A percentile compares a stretch with the other conserved stretches of the same genome.
phyloP scores from a whole-genome alignment of 2,329 filamentous ascomycete species.

The Paraphoma sp. region DNA sequence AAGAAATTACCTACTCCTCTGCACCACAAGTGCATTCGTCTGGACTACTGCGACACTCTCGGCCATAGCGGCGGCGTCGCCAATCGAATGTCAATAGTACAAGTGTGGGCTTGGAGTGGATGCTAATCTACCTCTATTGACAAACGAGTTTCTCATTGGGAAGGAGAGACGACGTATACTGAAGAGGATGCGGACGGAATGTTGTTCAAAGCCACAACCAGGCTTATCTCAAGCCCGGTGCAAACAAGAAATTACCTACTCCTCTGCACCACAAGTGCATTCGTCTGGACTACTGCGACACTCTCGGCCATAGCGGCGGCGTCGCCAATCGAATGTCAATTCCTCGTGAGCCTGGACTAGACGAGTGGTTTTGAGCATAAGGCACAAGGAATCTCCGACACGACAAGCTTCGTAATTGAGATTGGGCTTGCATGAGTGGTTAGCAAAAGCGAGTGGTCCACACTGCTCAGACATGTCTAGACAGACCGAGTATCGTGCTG shows the following conservation, averaged over 20 bases:
- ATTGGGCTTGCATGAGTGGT: not conserved
- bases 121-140: constrained; percentile 37
- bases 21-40: not conserved
- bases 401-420: not conserved
- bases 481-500: not conserved
- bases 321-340: not conserved
- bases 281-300: not conserved
- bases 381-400: not conserved
- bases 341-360: not conserved
- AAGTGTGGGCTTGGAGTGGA: constrained; percentile 25
- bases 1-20: not conserved
- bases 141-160: constrained; percentile 41
- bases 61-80: not conserved
- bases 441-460: not conserved
- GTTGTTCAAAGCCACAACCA: not conserved
- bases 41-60: not conserved
- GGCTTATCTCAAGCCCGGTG: not conserved
- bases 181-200: constrained; percentile 25
- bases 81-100: constrained; percentile 26
- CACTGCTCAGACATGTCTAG: not conserved
- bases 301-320: not conserved
- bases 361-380: not conserved
- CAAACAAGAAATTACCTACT: not conserved
- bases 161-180: constrained; percentile 42
- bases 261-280: not conserved